Base-by-base conservation (phyloP, 2,329 filamentous ascomycete genomes). In the Ophiobolus disseminans region DNA sequence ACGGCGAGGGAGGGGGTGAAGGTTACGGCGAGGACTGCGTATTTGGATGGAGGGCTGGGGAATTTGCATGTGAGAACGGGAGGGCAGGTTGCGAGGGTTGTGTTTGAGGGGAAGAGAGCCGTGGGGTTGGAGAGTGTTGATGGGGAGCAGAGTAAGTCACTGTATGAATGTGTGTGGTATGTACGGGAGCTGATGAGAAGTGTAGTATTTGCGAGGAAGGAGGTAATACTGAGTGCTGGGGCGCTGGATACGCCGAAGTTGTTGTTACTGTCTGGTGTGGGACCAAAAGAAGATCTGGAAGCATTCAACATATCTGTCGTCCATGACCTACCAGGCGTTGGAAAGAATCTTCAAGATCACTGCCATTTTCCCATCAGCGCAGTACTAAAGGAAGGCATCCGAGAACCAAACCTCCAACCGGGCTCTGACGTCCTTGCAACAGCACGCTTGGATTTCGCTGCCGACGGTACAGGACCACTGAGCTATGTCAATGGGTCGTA, bases 181-280 rank as follows among this genome's bases (percentile, higher is more conserved):
- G 30, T 11, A 32, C 8, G 30, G 3, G n/a, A 13, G 30, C 20
- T 37, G 16, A 22, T 10, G n/a, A 19, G 19, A 2, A 25, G 8
- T 20, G 3, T 19, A 44, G 41, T 44, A 8, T 44, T 36, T 37
- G 41, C 31, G 14, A n/a, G 16, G 5, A 44, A 37, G 21, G 41
- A 44, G 21, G 41, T 44, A 5, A 35, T 44, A 1, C 16, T 44
- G 2, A 36, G 21, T 3, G 41, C 41, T 20, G 41, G 41, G 5
- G 41, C 31, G 4, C 32, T 44, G 5, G 41, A 44, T 19, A 26
- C 41, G 23, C 41, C 41, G 10, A 44, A 87, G 68, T 65, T 87
- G 3, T 79, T 87, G 5, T 81, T 84, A 70, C 78, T 86, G 1
- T 82, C 77, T 43, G 85, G 85, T 7, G 77, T 87, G 25, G 84